These are phyloP conservation scores for Calonectria ilicicola DNA, from an alignment of 2,329 filamentous ascomycete species.

Conservation along the genomic window DNA sequence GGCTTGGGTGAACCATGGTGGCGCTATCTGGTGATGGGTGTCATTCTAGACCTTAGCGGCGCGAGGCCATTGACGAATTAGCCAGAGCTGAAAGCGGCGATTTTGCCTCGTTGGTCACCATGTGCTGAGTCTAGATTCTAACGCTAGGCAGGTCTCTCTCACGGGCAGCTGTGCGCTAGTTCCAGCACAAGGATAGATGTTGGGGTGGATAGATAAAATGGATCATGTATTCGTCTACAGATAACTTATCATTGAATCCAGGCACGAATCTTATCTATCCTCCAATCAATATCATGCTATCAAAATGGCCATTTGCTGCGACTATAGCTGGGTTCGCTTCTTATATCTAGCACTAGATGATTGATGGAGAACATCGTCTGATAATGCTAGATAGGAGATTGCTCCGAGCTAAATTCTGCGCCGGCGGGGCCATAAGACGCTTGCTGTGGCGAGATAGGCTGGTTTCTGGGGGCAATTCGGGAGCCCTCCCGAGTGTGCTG, in stretches of 20 bases:
- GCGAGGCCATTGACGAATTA: neutral
- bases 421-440: neutral
- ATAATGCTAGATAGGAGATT: conserved; percentile 1
- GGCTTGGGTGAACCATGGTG: neutral
- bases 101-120: conserved; percentile 5
- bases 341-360: neutral
- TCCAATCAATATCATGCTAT: neutral
- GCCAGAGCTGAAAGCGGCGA: neutral
- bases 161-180: neutral
- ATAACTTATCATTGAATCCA: neutral
- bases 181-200: neutral
- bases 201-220: neutral
- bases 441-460: neutral
- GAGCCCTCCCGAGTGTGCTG: neutral
- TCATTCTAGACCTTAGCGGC: neutral
- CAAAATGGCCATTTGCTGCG: neutral
- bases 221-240: neutral
- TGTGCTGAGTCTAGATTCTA: neutral
- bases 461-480: neutral
- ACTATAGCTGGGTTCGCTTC: neutral
- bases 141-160: neutral
- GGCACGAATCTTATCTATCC: neutral
- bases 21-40: neutral
- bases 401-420: conserved; percentile 2
- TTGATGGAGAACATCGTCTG: neutral